Base-by-base conservation (phyloP, 768 basidiomycete species). In the Amyloporia xantha region DNA sequence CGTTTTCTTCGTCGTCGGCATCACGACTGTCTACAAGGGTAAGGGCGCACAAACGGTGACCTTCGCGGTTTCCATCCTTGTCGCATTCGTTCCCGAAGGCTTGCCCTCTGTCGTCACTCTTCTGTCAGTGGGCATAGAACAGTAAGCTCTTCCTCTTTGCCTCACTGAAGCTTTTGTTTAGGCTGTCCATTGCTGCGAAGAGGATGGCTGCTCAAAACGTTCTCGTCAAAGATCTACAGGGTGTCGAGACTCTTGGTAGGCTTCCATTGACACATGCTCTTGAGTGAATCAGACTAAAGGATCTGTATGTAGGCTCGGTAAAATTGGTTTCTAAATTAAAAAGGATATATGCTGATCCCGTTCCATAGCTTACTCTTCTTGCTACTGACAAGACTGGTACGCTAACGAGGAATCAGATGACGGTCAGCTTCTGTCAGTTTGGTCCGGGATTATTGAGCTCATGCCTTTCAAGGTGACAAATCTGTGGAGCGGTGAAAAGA, bases 381-480 rank as follows among this genome's bases (percentile, higher is more conserved):
- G 83, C 83, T 4, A 84, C 83, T 7, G 83, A 85, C 58, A 85
- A 85, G 62, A 85, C 83, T 1, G 83, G 83, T 10, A 85, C 83
- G 13, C 62, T 85, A 45, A 85, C 83, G 9, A 66, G 79, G 35
- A 85, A 85, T 59, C 82, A 84, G 59, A 85, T 85, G 83, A 84
- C 83, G 12, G 82, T 66, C 21, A 20, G 47, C 4, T 36, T 17
- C 17, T 47, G 37, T 28, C 9, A 17, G 11, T 42, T 9, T 42
- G 24, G 5, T 6, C n/a, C n/a, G n/a, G n/a, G n/a, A n/a, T n/a
- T n/a, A n/a, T n/a, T n/a, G n/a, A 9, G 38, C 41, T 42, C 7
- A 39, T 19, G 9, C 5, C 23, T 12, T 42, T 12, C 21, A 25
- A 77, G 76, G 77, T 82, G 2, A 78, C 81, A 12, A 84, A 84